These are phyloP conservation scores for Coemansia sp. DNA, from an alignment of 192 early-diverging fungal species.

Conservation along the genomic window DNA sequence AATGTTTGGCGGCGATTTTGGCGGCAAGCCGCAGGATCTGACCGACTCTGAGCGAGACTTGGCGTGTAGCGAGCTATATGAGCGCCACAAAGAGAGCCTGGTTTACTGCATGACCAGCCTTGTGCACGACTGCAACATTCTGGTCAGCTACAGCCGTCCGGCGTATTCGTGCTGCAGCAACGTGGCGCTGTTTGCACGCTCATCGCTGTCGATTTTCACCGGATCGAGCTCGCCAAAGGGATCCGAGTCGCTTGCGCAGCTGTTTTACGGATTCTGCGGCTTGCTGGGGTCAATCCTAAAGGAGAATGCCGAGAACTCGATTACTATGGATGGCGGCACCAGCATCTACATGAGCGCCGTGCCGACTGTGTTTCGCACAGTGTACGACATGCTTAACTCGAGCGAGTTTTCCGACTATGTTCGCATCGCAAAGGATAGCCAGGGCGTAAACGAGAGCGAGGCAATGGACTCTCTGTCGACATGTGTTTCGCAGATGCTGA, in stretches of 20 bases:
- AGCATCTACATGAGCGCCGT: conserved; percentile 24
- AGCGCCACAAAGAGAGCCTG: conserved; percentile 23
- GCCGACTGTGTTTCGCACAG: conserved; percentile 26
- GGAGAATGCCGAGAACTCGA: conserved; percentile 11
- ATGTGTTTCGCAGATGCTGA: conserved; percentile 44
- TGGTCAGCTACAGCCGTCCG: conserved; percentile 35
- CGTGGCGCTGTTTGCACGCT: conserved; percentile 26
- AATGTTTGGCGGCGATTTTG: not conserved
- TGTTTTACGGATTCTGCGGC: conserved; percentile 46
- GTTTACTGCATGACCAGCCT: conserved; percentile 17
- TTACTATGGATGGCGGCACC: not conserved
- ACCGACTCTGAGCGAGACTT: conserved; percentile 31
- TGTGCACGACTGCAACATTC: conserved; percentile 34
- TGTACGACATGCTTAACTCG: conserved; percentile 47
- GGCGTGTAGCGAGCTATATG: conserved; percentile 37
- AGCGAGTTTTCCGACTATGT: conserved; percentile 39
- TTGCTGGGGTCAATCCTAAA: conserved; percentile 41
- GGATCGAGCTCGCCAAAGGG: conserved; percentile 4
- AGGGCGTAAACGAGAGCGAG: conserved; percentile 29
- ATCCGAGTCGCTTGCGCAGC: conserved; percentile 29
- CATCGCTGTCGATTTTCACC: conserved; percentile 19
- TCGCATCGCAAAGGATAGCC: conserved; percentile 24
- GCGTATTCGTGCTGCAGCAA: conserved; percentile 35
- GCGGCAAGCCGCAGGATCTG: not conserved
- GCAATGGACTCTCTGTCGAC: conserved; percentile 36